Evolutionary conservation across 1,139 yeast species (phyloP), one percentile per base, ranked within the genome.

Genomic region (Sugiyamaella xylanicola): DNA sequence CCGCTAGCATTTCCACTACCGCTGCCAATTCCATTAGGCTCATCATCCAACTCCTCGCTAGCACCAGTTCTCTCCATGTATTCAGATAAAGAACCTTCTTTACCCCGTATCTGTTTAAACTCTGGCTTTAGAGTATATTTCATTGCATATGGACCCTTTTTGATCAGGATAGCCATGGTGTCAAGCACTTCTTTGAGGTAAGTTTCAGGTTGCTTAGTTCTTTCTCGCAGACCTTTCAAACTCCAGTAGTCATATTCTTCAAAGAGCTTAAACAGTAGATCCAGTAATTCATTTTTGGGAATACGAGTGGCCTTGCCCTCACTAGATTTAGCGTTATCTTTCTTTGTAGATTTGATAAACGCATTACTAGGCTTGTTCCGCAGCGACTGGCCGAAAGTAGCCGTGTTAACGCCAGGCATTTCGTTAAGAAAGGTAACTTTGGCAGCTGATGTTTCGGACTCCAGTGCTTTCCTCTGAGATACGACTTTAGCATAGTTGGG

Each of bases 221-320:
- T 82, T 70, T 93, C 99, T 69, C 91, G 87, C 60, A 93, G 77
- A 39, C 97, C 97, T 72, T 91, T 91, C 79, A 93, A 79, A 9
- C 95, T 86, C 99, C 99, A 93, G 72, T 92, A 93, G 69, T 93
- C 98, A 71, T 88, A 91, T 71, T 92, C 95, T 70, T 91, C 97
- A 72, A 93, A 93, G 64, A 93, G 78, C 64, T 88, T 80, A 80
- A 95, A 93, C 61, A 93, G 76, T 64, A 89, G 75, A 72, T 92
- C 97, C 78, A 93, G 81, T 56, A 93, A 81, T 63, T 91, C 97
- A 72, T 89, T 90, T 75, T 89, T 86, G 41, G 96, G 96, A 86
- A 93, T 87, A 71, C 99, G 83, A 61, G 89, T 90, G 39, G 97
- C 96, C 68, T 96, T 86, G 53, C 95, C 95, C 63, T 88, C 95